phyloP scores from a whole-genome alignment of 352 stramenopile species.

The Globisporangium spiculum region DNA sequence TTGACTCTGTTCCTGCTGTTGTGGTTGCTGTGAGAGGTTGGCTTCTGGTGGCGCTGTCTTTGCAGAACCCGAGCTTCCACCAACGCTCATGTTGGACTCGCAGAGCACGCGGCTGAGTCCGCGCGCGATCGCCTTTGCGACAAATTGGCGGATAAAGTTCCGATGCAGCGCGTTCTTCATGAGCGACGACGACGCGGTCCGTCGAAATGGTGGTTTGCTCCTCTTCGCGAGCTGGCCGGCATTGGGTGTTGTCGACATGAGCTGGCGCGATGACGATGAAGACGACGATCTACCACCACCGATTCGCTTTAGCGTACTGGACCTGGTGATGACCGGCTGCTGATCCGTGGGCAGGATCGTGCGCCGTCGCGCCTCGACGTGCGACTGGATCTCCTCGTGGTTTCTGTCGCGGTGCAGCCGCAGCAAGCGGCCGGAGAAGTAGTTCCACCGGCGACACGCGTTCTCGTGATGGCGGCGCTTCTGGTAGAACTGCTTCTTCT shows the following conservation, averaged over 20 bases:
- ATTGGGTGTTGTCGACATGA: background rate
- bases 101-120: conserved; percentile 37
- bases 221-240: background rate
- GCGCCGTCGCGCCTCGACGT: conserved; percentile 6
- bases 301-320: background rate
- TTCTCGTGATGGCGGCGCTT: conserved; percentile 32
- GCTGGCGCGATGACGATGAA: background rate
- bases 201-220: background rate
- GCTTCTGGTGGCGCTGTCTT: background rate
- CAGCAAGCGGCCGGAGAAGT: conserved; percentile 31
- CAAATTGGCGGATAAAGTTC: conserved; percentile 31
- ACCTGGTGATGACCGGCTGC: background rate
- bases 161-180: conserved; percentile 21
- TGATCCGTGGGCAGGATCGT: conserved; percentile 1
- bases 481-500: conserved; percentile 37
- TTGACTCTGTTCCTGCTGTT: background rate
- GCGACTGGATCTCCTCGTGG: conserved; percentile 8
- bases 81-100: conserved; percentile 27
- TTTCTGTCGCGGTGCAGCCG: conserved; percentile 17
- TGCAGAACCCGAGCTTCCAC: background rate
- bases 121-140: conserved; percentile 25
- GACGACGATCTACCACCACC: too few relatives aligned
- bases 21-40: background rate
- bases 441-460: conserved; percentile 34
- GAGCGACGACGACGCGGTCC: conserved; percentile 4